These are phyloP conservation scores for Mycena citricolor DNA, from an alignment of 1,284 basidiomycete species.

Conservation along the genomic window DNA sequence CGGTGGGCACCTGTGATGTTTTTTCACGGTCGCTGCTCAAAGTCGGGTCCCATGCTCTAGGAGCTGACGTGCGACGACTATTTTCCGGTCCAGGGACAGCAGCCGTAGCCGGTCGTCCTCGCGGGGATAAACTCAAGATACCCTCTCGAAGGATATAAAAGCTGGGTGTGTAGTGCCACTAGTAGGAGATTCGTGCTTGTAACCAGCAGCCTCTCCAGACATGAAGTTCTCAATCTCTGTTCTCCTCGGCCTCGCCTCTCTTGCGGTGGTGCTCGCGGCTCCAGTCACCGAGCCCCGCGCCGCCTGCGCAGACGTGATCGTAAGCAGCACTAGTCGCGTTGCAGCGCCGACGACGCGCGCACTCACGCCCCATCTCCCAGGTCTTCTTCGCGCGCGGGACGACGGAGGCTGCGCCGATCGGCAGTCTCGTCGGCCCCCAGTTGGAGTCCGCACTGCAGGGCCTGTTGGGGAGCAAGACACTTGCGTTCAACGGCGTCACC, in stretches of 20 bases:
- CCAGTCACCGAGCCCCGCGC: slow-evolving; percentile 13
- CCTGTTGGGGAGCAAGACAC: slow-evolving; percentile 11
- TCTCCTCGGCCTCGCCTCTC: slow-evolving; percentile 1
- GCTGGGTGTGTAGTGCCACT: too few species aligned
- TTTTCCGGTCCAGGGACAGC: too few species aligned
- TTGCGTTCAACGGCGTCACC: slow-evolving; percentile 17
- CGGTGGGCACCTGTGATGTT: too few species aligned
- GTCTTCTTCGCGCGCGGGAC: slow-evolving; percentile 20
- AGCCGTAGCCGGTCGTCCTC: too few species aligned
- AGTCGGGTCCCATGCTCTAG: too few species aligned
- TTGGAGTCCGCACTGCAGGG: slow-evolving; percentile 7
- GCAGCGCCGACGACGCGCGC: not conserved
- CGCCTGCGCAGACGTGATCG: slow-evolving; percentile 18
- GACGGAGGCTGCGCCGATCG: slow-evolving; percentile 14
- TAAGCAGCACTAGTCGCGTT: slow-evolving; percentile 7
- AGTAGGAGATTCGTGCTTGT: too few species aligned
- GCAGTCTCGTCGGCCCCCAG: slow-evolving; percentile 13
- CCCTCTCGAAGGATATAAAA: too few species aligned
- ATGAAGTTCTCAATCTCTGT: too few species aligned
- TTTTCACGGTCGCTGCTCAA: too few species aligned
- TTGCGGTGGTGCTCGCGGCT: slow-evolving; percentile 8
- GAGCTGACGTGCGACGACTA: too few species aligned
- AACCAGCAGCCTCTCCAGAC: too few species aligned
- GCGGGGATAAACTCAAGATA: too few species aligned
- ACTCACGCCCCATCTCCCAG: slow-evolving; percentile 16